A percentile compares a stretch with the other conserved stretches of the same genome.
These are phyloP conservation scores for Neurospora sp. DNA, from an alignment of 495 filamentous ascomycete species.

Conservation along the genomic window DNA sequence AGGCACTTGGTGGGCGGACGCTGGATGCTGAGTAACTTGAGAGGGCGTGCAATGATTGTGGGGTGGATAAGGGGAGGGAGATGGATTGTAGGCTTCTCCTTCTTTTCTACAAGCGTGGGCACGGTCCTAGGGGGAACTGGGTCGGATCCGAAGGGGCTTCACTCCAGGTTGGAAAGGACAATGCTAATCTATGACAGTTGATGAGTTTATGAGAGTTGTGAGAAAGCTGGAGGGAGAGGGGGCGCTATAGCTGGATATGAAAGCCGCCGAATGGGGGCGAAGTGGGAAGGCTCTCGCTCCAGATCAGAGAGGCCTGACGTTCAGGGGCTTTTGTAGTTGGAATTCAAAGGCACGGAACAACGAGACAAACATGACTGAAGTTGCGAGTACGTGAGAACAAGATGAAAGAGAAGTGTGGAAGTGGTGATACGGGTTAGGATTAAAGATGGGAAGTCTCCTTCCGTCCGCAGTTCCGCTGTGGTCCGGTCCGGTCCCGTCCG, in stretches of 20 bases:
- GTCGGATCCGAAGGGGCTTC: not conserved
- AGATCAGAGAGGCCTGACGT: not conserved
- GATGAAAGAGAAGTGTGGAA: not conserved
- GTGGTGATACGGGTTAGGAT: not conserved
- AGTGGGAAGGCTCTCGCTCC: not conserved
- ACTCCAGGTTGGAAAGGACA: not conserved
- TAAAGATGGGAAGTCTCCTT: not conserved
- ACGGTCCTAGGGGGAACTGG: not conserved
- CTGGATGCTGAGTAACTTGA: conserved; percentile 1
- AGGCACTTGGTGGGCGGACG: conserved; percentile 7
- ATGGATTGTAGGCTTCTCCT: conserved; percentile 9
- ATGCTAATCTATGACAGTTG: not conserved
- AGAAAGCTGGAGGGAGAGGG: not conserved
- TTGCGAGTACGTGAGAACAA: not conserved
- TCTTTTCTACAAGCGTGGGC: not conserved
- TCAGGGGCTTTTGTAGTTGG: too few relatives aligned
- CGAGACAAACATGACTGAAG: not conserved
- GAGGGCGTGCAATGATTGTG: conserved; percentile 5
- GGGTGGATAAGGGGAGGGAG: conserved; percentile 4
- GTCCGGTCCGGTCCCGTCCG: too few relatives aligned
- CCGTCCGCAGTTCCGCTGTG: too few relatives aligned
- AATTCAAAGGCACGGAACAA: too few relatives aligned
- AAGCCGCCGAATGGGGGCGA: not conserved
- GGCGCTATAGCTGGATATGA: not conserved
- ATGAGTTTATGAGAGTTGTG: conserved; percentile 5